Percentiles rank a stretch among this genome's conserved stretches.
These are phyloP conservation scores for Alternaria incomplexa DNA, from an alignment of 2,329 filamentous ascomycete species.

Conservation along the genomic window DNA sequence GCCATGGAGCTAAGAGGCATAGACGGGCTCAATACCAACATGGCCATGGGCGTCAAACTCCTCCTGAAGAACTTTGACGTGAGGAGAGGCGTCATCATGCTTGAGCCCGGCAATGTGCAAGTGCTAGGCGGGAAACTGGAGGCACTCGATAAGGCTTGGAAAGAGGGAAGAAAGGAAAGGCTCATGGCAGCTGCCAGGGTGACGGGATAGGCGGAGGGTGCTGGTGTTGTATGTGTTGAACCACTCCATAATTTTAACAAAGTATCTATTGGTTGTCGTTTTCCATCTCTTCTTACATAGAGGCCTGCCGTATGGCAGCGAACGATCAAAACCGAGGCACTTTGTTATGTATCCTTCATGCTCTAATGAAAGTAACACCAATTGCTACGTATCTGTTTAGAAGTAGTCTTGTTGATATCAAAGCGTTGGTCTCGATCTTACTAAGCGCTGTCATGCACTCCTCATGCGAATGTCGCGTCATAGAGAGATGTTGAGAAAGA, in stretches of 20 bases:
- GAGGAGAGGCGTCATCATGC: constrained; percentile 76
- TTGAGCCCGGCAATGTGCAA: constrained; percentile 72
- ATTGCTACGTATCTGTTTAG: neutral
- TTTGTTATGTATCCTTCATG: neutral
- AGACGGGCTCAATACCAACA: constrained; percentile 68
- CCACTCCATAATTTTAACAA: neutral
- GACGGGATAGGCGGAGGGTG: neutral
- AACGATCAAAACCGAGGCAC: neutral
- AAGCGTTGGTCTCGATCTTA: neutral
- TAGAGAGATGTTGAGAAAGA: neutral
- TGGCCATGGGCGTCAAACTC: constrained; percentile 81
- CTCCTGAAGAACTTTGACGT: constrained; percentile 71
- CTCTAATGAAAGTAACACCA: neutral
- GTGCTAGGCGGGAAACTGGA: constrained; percentile 90
- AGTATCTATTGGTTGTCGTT: neutral
- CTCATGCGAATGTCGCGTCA: neutral
- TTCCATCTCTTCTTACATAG: neutral
- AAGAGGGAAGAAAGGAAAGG: constrained; percentile 70
- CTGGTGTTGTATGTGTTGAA: neutral
- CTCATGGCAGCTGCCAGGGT: constrained; percentile 65
- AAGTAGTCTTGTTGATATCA: neutral
- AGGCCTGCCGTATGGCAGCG: neutral
- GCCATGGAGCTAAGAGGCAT: constrained; percentile 75
- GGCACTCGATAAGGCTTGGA: constrained; percentile 78
- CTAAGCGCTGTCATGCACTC: neutral